These are phyloP conservation scores for Microglena sp. DNA, from an alignment of 139 green algal genomes.

Conservation along the genomic window DNA sequence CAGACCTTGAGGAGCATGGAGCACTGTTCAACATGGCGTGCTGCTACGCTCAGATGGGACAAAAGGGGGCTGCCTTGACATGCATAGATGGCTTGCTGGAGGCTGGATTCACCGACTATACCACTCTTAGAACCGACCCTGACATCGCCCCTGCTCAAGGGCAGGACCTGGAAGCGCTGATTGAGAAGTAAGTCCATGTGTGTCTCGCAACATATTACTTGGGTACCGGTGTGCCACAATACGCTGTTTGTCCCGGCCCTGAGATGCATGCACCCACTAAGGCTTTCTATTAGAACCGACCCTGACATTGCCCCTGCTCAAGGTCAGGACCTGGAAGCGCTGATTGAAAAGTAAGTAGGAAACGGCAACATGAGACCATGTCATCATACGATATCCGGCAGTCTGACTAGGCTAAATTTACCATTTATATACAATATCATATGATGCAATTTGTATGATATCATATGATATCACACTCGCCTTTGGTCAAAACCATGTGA, in stretches of 20 bases:
- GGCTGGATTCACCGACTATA: slow-evolving; percentile 19
- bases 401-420: too few species aligned
- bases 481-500: too few species aligned
- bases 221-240: too few species aligned
- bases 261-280: too few species aligned
- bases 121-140: slow-evolving; percentile 32
- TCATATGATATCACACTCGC: too few species aligned
- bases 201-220: neutral
- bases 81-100: slow-evolving; percentile 48
- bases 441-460: too few species aligned
- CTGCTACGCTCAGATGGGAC: slow-evolving; percentile 39
- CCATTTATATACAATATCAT: too few species aligned
- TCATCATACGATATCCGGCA: too few species aligned
- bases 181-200: slow-evolving; percentile 27
- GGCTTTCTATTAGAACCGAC: slow-evolving; percentile 36
- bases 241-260: too few species aligned
- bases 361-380: too few species aligned
- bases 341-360: slow-evolving; percentile 49
- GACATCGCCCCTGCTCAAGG: slow-evolving; percentile 38
- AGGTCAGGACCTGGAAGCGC: slow-evolving; percentile 27
- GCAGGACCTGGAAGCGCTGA: slow-evolving; percentile 31
- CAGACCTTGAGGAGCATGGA: slow-evolving; percentile 55
- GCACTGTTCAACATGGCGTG: slow-evolving; percentile 68
- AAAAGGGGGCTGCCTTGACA: slow-evolving; percentile 34
- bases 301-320: slow-evolving; percentile 38